Evolutionary conservation across 148 eudicot genomes (phyloP).

Genomic region (Spergularia bocconei): DNA sequence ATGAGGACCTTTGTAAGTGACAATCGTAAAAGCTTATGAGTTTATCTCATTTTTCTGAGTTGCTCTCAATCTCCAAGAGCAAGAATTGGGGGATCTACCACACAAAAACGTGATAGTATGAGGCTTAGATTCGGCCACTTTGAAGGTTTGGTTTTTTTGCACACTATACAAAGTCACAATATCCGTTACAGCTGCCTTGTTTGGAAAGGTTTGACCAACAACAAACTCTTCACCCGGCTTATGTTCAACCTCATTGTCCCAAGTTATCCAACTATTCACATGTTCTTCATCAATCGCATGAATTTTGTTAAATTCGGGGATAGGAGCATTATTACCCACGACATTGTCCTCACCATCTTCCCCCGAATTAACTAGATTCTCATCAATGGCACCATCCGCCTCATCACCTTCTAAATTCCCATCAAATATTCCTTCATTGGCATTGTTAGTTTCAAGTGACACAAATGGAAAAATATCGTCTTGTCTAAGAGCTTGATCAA

Average conservation of each 20-base stretch:
- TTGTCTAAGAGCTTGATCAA: too few relatives aligned
- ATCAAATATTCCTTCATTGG: background rate
- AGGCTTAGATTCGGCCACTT: background rate
- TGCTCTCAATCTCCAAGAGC: background rate
- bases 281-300: background rate
- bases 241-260: background rate
- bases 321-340: background rate
- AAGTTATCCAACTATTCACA: background rate
- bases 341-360: background rate
- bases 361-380: background rate
- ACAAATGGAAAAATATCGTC: background rate
- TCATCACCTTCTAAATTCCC: background rate
- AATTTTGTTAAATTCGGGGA: background rate
- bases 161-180: background rate
- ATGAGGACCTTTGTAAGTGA: background rate
- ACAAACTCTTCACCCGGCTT: background rate
- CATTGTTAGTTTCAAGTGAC: background rate
- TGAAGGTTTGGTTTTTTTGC: background rate
- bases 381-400: background rate
- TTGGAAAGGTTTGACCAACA: background rate
- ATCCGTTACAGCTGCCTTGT: background rate
- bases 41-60: background rate
- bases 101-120: background rate
- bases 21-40: background rate
- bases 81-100: background rate